Conservation (phyloP, 345 rosid species). For the Salix dunnii region DNA sequence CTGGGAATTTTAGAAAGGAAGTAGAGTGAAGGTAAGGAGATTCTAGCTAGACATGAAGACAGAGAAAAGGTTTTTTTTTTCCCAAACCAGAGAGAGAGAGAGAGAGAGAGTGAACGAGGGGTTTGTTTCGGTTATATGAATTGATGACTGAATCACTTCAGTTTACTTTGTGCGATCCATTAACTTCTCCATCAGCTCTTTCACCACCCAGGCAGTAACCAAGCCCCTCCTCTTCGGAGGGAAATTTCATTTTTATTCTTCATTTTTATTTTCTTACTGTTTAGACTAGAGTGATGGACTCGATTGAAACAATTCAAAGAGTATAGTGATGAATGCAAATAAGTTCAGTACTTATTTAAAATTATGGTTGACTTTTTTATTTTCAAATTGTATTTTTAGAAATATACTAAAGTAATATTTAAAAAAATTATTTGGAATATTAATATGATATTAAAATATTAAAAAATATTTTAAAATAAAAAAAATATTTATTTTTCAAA, state of each 20-base stretch:
- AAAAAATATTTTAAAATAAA: too few species aligned
- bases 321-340: neutral
- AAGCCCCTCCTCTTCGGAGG: constrained; percentile 11
- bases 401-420: too few species aligned
- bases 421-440: too few species aligned
- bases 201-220: neutral
- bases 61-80: neutral
- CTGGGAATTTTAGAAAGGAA: neutral
- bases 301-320: neutral
- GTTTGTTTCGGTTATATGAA: neutral
- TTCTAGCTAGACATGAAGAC: constrained; percentile 6
- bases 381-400: too few species aligned
- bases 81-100: neutral
- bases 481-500: too few species aligned
- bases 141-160: neutral
- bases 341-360: too few species aligned
- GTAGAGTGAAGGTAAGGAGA: constrained; percentile 14
- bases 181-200: neutral
- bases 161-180: neutral
- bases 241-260: neutral
- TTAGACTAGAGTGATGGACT: neutral
- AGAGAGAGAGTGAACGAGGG: neutral
- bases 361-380: too few species aligned
- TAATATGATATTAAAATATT: too few species aligned
- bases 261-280: neutral